Percentiles rank a stretch among this genome's conserved stretches.
These are phyloP conservation scores for Ustilago loliicola DNA, from an alignment of 1,284 basidiomycete genomes.

Conservation along the genomic window DNA sequence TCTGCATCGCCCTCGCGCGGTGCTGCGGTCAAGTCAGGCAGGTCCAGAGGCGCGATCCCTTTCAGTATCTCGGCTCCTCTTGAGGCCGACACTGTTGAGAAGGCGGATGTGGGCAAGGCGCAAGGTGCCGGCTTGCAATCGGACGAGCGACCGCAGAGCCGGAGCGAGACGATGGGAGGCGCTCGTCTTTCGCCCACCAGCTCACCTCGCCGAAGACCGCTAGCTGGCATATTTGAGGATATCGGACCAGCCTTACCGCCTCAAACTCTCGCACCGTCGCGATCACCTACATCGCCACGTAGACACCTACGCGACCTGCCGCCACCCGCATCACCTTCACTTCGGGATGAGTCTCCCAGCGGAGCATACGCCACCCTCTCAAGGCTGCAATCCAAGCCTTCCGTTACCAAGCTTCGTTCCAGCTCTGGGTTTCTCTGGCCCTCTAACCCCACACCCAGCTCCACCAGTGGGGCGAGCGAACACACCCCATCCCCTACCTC, in stretches of 20 bases:
- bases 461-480: neutral
- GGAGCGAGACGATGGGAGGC: conserved; percentile 5
- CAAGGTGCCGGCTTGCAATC: neutral
- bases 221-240: conserved; percentile 46
- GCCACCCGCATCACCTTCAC: conserved; percentile 19
- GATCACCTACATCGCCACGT: conserved; percentile 23
- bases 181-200: conserved; percentile 19
- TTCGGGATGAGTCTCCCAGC: conserved; percentile 34
- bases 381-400: conserved; percentile 36
- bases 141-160: neutral
- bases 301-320: conserved; percentile 20
- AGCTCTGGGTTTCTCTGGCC: conserved; percentile 46
- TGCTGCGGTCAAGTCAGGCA: conserved; percentile 9
- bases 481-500: conserved; percentile 14
- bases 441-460: neutral
- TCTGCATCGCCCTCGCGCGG: conserved; percentile 32
- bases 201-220: conserved; percentile 37
- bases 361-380: conserved; percentile 50
- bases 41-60: conserved; percentile 39
- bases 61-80: conserved; percentile 42
- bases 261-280: conserved; percentile 14
- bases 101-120: conserved; percentile 9
- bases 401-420: conserved; percentile 30
- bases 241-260: conserved; percentile 21
- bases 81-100: conserved; percentile 21